These are phyloP conservation scores for Nakataea oryzae DNA, from an alignment of 2,329 filamentous ascomycete species.

Conservation along the genomic window DNA sequence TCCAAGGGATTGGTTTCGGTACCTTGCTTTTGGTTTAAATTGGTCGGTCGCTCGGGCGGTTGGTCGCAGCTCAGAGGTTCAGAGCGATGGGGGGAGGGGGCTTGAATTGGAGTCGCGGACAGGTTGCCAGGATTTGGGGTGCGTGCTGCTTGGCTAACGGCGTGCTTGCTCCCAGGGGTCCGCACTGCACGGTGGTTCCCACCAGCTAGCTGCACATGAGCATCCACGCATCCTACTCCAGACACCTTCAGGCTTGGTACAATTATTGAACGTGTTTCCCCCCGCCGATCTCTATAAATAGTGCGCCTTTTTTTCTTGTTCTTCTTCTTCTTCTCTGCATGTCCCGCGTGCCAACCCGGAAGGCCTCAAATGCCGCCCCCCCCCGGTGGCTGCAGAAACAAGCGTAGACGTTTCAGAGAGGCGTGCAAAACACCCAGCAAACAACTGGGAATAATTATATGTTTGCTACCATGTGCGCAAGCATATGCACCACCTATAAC, in stretches of 20 bases:
- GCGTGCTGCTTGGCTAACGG: background rate
- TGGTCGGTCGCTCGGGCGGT: background rate
- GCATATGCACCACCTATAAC: too few relatives aligned
- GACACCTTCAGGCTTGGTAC: background rate
- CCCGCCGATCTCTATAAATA: background rate
- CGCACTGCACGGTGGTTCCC: background rate
- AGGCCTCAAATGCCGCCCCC: background rate
- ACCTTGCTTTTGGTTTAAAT: background rate
- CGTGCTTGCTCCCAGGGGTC: background rate
- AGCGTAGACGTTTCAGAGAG: background rate
- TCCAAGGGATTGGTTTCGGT: background rate
- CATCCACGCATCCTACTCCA: too few relatives aligned
- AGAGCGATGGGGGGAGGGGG: background rate
- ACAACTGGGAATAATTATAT: background rate
- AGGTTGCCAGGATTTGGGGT: background rate
- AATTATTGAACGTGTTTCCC: background rate
- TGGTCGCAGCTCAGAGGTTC: too few relatives aligned
- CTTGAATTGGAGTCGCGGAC: background rate
- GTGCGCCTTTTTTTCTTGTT: background rate
- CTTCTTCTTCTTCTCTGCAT: background rate
- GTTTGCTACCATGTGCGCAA: background rate
- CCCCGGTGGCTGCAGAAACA: too few relatives aligned
- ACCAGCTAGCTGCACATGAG: background rate
- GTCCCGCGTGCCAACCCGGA: too few relatives aligned
- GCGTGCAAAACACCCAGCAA: background rate